These are phyloP conservation scores for Fraxinus excelsior DNA, from an alignment of 257 asterid genomes.

Conservation along the genomic window DNA sequence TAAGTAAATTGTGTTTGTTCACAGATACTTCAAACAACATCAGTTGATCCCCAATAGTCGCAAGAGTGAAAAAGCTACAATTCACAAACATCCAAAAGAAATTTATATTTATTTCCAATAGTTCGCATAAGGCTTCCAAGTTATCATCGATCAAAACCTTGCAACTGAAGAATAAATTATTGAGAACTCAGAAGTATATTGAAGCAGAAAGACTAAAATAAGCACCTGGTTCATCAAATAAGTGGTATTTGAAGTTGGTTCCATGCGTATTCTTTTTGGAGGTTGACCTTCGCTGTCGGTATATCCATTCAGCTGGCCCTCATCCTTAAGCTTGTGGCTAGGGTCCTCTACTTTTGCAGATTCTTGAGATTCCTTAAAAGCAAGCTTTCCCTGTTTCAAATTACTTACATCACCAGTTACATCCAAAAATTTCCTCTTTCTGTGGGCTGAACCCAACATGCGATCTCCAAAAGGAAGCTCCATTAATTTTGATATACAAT, in stretches of 20 bases:
- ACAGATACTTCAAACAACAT: neutral
- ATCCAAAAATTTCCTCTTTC: conserved; percentile 51
- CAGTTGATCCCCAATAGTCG: neutral
- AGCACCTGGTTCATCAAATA: conserved; percentile 81
- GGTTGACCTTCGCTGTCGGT: conserved; percentile 56
- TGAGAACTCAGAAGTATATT: neutral
- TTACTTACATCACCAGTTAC: conserved; percentile 35
- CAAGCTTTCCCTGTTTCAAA: conserved; percentile 34
- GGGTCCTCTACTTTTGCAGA: conserved; percentile 35
- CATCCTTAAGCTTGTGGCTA: conserved; percentile 36
- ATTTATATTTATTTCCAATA: neutral
- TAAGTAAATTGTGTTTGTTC: neutral
- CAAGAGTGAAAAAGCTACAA: neutral
- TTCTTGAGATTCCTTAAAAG: conserved; percentile 42
- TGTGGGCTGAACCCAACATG: conserved; percentile 61
- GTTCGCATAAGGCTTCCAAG: conserved; percentile 5
- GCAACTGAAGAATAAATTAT: conserved; percentile 9
- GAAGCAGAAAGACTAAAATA: conserved; percentile 14
- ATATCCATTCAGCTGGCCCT: conserved; percentile 51
- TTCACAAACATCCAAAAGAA: conserved; percentile 6
- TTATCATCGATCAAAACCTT: conserved; percentile 1
- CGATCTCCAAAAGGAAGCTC: conserved; percentile 90
- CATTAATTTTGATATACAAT: conserved; percentile 88
- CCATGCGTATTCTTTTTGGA: conserved; percentile 54
- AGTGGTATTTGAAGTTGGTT: conserved; percentile 52